Percentiles rank a stretch among this genome's conserved stretches.
phyloP scores from a whole-genome alignment of 352 stramenopile genomes.

The Globisporangium yorkense region DNA sequence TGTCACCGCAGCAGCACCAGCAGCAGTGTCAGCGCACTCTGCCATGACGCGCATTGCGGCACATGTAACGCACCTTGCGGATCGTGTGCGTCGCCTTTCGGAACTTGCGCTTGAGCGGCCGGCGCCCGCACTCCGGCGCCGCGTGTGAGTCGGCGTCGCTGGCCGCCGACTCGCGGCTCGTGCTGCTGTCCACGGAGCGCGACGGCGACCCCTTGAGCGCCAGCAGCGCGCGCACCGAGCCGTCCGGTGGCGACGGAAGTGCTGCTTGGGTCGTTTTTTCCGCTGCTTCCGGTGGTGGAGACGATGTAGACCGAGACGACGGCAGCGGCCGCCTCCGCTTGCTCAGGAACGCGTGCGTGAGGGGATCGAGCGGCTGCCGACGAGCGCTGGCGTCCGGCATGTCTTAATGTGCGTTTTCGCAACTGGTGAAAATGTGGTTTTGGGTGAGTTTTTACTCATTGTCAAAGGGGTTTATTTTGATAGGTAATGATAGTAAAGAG shows the following conservation, averaged over 20 bases:
- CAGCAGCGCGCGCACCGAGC: slow-evolving; percentile 12
- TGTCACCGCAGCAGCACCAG: background rate
- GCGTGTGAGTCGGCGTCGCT: slow-evolving; percentile 8
- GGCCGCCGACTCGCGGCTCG: background rate
- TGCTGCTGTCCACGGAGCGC: slow-evolving; percentile 4
- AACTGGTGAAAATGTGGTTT: background rate
- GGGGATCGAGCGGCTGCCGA: background rate
- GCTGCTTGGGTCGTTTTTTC: background rate
- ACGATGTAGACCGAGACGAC: background rate
- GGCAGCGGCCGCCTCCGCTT: slow-evolving; percentile 2
- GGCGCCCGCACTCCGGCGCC: background rate
- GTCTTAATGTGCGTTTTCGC: background rate
- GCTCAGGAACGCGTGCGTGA: slow-evolving; percentile 10
- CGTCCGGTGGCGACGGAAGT: background rate
- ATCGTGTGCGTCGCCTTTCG: slow-evolving; percentile 15
- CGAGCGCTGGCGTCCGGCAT: background rate
- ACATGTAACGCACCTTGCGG: slow-evolving; percentile 5
- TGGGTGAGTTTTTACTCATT: no score
- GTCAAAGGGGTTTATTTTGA: no score
- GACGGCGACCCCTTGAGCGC: slow-evolving; percentile 12
- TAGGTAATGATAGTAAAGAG: no score
- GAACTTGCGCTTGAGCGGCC: slow-evolving; percentile 8
- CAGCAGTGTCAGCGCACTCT: no score
- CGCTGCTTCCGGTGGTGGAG: background rate
- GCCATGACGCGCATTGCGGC: background rate